Conservation (phyloP, 192 early-diverging fungal species). For the Gryganskiella cystojenkinii region DNA sequence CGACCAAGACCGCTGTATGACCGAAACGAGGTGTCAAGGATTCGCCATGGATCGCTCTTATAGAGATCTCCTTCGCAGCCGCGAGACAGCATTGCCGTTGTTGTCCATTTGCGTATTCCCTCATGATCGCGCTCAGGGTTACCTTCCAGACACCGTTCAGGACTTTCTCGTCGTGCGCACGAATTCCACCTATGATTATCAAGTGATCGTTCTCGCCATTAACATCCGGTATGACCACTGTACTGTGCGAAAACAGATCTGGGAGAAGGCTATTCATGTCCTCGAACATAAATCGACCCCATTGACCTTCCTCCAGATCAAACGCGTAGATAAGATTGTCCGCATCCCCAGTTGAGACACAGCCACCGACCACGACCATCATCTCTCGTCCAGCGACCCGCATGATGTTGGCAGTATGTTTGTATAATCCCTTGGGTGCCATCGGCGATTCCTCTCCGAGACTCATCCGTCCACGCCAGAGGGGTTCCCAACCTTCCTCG, state of each 20-base stretch:
- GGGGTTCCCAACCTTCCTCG: constrained; percentile 20
- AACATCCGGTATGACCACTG: constrained; percentile 18
- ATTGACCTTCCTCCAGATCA: constrained; percentile 33
- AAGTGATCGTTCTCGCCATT: constrained; percentile 4
- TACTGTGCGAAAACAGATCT: constrained; percentile 31
- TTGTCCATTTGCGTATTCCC: too few relatives aligned
- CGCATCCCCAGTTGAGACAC: constrained; percentile 22
- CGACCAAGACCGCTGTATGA: constrained; percentile 23
- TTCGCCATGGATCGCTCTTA: constrained; percentile 2
- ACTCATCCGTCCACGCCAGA: constrained; percentile 27
- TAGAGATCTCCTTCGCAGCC: constrained; percentile 5
- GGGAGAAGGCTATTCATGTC: background rate
- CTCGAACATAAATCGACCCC: constrained; percentile 25
- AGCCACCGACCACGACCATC: constrained; percentile 45
- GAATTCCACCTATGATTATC: constrained; percentile 42
- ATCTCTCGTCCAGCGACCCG: constrained; percentile 29
- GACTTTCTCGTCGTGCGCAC: constrained; percentile 19
- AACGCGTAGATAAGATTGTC: constrained; percentile 33
- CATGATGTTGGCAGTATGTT: constrained; percentile 50
- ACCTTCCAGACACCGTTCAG: constrained; percentile 21
- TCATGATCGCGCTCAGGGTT: constrained; percentile 3
- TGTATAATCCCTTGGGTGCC: constrained; percentile 31
- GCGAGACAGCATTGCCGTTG: constrained; percentile 2
- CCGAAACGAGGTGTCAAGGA: constrained; percentile 36
- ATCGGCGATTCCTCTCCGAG: constrained; percentile 1